Conservation (phyloP, 305 asterid species). For the Solanum hybrid region DNA sequence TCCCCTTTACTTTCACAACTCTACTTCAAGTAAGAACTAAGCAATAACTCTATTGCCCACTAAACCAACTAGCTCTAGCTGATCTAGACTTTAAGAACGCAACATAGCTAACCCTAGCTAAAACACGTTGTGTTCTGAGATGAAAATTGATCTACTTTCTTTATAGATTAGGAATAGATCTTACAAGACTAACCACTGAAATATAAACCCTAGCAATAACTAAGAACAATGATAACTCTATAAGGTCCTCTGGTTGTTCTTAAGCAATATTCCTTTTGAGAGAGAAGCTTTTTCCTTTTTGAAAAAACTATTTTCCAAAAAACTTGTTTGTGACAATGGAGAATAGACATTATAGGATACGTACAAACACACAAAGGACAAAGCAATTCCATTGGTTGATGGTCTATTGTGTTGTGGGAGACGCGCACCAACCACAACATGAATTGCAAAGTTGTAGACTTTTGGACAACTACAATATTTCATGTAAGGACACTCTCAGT, state of each 20-base stretch:
- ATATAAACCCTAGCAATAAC: not conserved
- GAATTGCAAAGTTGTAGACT: not conserved
- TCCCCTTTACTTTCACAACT: not conserved
- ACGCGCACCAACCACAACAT: not conserved
- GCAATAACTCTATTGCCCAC: not conserved
- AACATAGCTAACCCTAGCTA: not conserved
- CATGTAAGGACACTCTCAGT: not conserved
- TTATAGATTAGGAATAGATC: not conserved
- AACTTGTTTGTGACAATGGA: not conserved
- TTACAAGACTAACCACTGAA: not conserved
- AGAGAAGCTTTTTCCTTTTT: not conserved
- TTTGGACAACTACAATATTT: not conserved
- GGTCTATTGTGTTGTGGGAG: not conserved
- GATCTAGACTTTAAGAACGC: not conserved
- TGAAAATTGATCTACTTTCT: not conserved
- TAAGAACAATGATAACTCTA: not conserved
- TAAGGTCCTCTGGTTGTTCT: not conserved
- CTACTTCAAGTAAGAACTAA: not conserved
- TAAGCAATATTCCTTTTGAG: not conserved
- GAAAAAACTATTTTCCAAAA: not conserved
- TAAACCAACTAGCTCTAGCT: not conserved
- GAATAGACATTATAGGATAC: not conserved
- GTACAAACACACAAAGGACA: not conserved
- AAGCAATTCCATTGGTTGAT: not conserved
- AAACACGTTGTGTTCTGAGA: not conserved